Base-by-base conservation (phyloP, 2,329 filamentous ascomycete species). In the Colletotrichum liriopes region DNA sequence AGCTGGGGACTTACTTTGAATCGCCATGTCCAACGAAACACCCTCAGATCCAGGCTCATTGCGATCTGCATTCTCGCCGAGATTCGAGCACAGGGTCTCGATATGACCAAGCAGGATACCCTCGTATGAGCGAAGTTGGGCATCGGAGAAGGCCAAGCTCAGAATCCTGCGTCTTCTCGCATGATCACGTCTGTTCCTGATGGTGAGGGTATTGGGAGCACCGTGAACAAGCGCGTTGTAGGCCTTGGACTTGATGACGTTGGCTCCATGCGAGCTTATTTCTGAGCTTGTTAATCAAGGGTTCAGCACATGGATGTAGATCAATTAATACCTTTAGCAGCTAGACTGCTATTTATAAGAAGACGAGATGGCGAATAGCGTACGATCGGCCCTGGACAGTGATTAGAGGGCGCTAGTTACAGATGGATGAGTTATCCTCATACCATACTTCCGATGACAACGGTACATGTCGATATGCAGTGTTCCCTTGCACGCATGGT, bases 391-490 rank as follows among this genome's bases (percentile, higher is more conserved):
- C 67, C 67, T n/a, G n/a, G n/a, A n/a, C n/a, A n/a, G n/a, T n/a
- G n/a, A n/a, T n/a, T n/a, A n/a, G n/a, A n/a, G n/a, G n/a, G n/a
- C n/a, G n/a, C n/a, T n/a, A n/a, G n/a, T n/a, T n/a, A n/a, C n/a
- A n/a, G n/a, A n/a, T n/a, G n/a, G n/a, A n/a, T n/a, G n/a, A n/a
- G n/a, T n/a, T n/a, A n/a, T n/a, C n/a, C n/a, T n/a, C n/a, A n/a
- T n/a, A n/a, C 83, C 83, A 62, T 80, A 78, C 72, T 79, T 81
- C 26, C 78, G 65, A 74, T 84, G 82, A 65, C 76, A 79, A 26
- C 74, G 60, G 23, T 73, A 78, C n/a, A 82, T 79, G 6, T 82
- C 78, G 1, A 80, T 16, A 55, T 83, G 82, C 14, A 80, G 74
- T 43, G 83, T 80, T 0, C 79, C 80, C 59, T 77, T 80, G 76